phyloP scores from a whole-genome alignment of 176 grass and related monocot genomes.

The Oryza officinalis region DNA sequence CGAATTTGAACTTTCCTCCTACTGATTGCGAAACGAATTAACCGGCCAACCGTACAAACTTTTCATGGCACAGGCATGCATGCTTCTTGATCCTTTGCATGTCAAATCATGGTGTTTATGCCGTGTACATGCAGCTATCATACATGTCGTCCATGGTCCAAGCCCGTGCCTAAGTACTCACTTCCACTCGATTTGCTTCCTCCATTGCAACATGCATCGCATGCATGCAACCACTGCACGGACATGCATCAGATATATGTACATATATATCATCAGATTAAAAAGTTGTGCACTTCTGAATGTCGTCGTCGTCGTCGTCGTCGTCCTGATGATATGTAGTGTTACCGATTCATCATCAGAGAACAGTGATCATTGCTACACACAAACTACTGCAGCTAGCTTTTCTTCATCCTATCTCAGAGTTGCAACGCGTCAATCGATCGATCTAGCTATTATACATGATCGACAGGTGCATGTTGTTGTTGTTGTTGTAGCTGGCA shows the following conservation, averaged over 20 bases:
- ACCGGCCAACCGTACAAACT: neutral
- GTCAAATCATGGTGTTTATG: conserved; percentile 14
- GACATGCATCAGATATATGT: neutral
- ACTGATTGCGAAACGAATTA: neutral
- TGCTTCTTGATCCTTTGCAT: neutral
- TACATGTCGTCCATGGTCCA: neutral
- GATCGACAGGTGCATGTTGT: neutral
- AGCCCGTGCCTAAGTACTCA: neutral
- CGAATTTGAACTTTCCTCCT: neutral
- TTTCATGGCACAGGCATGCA: neutral
- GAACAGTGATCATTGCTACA: neutral
- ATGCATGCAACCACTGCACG: neutral
- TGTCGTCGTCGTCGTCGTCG: neutral
- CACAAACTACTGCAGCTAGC: neutral
- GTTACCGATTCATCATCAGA: neutral
- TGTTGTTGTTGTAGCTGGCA: neutral
- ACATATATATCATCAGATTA: neutral
- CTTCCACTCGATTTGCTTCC: neutral
- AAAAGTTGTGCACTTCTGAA: neutral
- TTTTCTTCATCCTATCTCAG: neutral
- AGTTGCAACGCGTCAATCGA: neutral
- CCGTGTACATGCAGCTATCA: neutral
- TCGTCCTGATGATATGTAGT: neutral
- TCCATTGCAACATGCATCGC: neutral
- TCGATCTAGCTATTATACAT: neutral